Evolutionary conservation across 73 alveolate genomes (phyloP), one percentile per base, ranked within the genome.

Genomic region (Symbiodinium natans): DNA sequence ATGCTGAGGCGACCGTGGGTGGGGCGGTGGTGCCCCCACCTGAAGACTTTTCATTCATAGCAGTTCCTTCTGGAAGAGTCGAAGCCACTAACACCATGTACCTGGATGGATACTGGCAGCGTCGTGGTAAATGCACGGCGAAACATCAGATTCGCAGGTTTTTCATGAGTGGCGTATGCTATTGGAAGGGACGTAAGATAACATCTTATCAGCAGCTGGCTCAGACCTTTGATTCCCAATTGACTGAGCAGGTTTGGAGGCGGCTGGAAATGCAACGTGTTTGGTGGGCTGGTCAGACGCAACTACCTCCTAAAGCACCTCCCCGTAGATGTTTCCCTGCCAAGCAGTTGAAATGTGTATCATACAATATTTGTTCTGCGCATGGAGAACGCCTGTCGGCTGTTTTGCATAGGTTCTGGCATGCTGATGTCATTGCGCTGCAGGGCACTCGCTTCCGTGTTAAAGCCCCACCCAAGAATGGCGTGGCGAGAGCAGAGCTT

Each of bases 61-160:
- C 33, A 25, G 75, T 59, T 59, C 75, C 75, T 59, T 59, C 34
- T 59, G 75, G 75, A 19, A 25, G 75, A 59, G 75, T 59, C 31
- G 75, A 59, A 59, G 75, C 75, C 75, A 59, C 75, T 59, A n/a
- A n/a, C n/a, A n/a, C n/a, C n/a, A 13, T 19, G 33, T 59, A 59
- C 75, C 75, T 59, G 75, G 75, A 59, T 25, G 75, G 75, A 59
- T 59, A 59, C 75, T 59, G 75, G 75, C 75, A 59, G 33, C 75
- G 75, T 59, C 75, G 75, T 59, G 75, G 75, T 59, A 59, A 59
- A 59, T 59, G 75, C 75, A 59, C 75, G 27, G 75, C 75, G 75
- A 11, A 25, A 25, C 75, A 59, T 59, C 75, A 59, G 75, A 59
- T 59, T 59, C 75, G 75, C 33, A 43, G 56, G 56, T 43, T 43